phyloP scores from a whole-genome alignment of 257 asterid genomes.

The Solanum chmielewskii region DNA sequence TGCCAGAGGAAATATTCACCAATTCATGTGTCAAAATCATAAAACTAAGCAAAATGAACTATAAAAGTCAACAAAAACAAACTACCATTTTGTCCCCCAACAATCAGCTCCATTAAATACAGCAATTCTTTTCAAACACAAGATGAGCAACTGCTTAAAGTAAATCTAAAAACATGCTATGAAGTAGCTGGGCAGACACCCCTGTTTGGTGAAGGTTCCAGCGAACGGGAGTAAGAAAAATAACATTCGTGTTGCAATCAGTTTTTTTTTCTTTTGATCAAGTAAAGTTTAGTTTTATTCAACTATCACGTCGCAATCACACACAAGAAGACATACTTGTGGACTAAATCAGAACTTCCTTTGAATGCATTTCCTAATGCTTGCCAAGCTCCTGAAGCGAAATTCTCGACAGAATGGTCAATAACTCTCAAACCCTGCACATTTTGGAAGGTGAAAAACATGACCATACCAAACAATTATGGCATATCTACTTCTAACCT shows the following conservation, averaged over 20 bases:
- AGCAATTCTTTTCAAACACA: not conserved
- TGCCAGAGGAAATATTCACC: not conserved
- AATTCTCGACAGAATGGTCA: constrained; percentile 72
- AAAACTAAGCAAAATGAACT: not conserved
- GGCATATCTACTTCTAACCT: not conserved
- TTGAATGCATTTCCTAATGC: constrained; percentile 92
- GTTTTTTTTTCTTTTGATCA: not conserved
- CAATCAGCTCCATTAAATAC: not conserved
- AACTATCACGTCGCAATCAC: not conserved
- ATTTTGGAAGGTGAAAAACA: constrained; percentile 1
- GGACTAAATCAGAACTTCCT: constrained; percentile 68
- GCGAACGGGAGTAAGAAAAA: not conserved
- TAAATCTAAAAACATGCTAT: not conserved
- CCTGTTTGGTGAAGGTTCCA: not conserved
- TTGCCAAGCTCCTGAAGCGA: constrained; percentile 97
- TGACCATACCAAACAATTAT: not conserved
- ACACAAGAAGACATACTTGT: constrained; percentile 24
- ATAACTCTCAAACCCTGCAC: constrained; percentile 83
- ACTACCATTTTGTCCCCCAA: not conserved
- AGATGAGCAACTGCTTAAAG: not conserved
- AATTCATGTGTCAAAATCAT: not conserved
- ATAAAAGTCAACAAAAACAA: not conserved
- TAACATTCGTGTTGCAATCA: not conserved
- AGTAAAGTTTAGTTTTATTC: not conserved
- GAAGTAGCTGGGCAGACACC: not conserved